Conservation (phyloP, 306 rosid species). For the Quercus dentata region DNA sequence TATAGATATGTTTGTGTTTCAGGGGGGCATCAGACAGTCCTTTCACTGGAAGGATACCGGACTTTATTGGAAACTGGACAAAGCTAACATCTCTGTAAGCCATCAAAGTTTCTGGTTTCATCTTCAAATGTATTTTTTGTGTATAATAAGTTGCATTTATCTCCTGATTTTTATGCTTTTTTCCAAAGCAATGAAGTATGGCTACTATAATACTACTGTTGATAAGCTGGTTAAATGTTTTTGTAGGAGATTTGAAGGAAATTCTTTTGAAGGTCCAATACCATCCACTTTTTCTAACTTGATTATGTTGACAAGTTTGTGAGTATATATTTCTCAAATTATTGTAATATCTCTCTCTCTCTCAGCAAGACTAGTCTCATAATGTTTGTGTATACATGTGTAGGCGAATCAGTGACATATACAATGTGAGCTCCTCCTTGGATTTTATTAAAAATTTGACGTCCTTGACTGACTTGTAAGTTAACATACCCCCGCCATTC, state of each 20-base stretch:
- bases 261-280: constrained; percentile 35
- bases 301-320: constrained; percentile 9
- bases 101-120: not conserved
- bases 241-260: constrained; percentile 24
- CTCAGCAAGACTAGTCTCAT: not conserved
- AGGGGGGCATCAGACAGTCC: constrained; percentile 18
- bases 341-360: not conserved
- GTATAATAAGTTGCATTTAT: too few species aligned
- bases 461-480: constrained; percentile 24
- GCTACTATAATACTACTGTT: not conserved
- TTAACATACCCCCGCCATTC: not conserved
- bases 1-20: not conserved
- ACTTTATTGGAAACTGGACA: constrained; percentile 32
- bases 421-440: constrained; percentile 27
- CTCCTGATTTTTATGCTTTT: too few species aligned
- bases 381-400: not conserved
- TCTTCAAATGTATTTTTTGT: not conserved
- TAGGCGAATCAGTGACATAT: constrained; percentile 33
- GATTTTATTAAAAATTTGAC: constrained; percentile 14
- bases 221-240: not conserved
- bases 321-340: not conserved
- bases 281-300: constrained; percentile 25
- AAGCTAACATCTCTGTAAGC: constrained; percentile 12
- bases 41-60: constrained; percentile 25
- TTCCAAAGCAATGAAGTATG: too few species aligned